phyloP scores from a whole-genome alignment of 257 asterid genomes.

The Paraleonurus japonicus region DNA sequence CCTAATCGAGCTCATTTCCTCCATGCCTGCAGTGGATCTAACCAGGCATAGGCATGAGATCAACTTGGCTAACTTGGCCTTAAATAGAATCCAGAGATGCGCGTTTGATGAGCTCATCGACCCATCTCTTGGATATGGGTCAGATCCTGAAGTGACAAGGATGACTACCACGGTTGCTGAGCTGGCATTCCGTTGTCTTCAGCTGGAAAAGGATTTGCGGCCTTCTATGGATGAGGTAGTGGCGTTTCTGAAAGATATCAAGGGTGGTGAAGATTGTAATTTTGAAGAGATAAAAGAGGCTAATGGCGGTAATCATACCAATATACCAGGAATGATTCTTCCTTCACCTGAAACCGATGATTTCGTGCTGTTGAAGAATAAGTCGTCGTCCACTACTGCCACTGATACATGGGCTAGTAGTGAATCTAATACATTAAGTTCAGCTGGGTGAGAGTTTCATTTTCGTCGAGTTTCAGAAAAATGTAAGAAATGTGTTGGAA shows the following conservation, averaged over 20 bases:
- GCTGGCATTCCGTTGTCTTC: conserved; percentile 69
- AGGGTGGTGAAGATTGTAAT: conserved; percentile 24
- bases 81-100: not conserved
- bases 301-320: not conserved
- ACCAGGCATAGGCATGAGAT: conserved; percentile 64
- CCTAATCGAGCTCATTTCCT: not conserved
- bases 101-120: not conserved
- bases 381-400: conserved; percentile 39
- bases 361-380: conserved; percentile 37
- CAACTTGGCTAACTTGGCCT: conserved; percentile 49
- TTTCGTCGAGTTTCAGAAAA: not conserved
- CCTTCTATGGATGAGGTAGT: conserved; percentile 72
- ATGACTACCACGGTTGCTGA: conserved; percentile 79
- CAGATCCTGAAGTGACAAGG: conserved; percentile 24
- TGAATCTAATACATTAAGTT: conserved; percentile 34
- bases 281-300: conserved; percentile 17
- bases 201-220: conserved; percentile 68
- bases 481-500: conserved; percentile 8
- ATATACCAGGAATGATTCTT: conserved; percentile 9
- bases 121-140: not conserved
- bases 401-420: conserved; percentile 44
- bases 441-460: conserved; percentile 27
- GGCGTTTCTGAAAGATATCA: conserved; percentile 40
- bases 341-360: conserved; percentile 41
- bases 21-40: conserved; percentile 52